These are phyloP conservation scores for Phytopythium boreale DNA, from an alignment of 352 stramenopile genomes.

Conservation along the genomic window DNA sequence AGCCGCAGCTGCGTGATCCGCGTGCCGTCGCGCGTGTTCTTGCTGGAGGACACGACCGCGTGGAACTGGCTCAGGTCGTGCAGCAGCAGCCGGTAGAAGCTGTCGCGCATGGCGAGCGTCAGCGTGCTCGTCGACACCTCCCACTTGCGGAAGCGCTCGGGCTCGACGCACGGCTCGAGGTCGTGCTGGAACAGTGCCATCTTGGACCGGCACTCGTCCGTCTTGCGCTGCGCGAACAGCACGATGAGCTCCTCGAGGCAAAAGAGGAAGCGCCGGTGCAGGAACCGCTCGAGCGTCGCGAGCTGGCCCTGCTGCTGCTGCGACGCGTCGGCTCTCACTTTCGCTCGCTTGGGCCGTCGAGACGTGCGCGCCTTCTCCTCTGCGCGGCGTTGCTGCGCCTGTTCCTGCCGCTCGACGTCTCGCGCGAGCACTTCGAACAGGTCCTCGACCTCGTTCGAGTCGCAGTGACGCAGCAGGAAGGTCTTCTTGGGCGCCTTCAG, in stretches of 20 bases:
- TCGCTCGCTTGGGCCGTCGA: conserved; percentile 19
- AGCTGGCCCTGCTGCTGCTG: conserved; percentile 1
- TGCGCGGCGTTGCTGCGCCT: conserved; percentile 15
- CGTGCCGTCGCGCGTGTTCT: conserved; percentile 61
- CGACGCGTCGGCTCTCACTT: conserved; percentile 15
- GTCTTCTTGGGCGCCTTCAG: conserved; percentile 16
- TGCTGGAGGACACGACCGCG: conserved; percentile 57
- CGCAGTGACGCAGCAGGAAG: conserved; percentile 47
- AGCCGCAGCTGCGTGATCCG: conserved; percentile 65
- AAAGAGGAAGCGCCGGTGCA: conserved; percentile 75
- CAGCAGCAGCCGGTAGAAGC: conserved; percentile 65
- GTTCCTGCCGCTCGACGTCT: conserved; percentile 14
- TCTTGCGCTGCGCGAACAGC: conserved; percentile 72
- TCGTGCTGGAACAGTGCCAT: conserved; percentile 49
- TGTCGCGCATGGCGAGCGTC: conserved; percentile 68
- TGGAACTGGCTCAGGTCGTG: conserved; percentile 79
- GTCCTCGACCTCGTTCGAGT: conserved; percentile 49
- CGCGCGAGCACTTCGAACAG: conserved; percentile 54
- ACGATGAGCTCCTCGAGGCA: conserved; percentile 75
- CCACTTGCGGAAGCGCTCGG: conserved; percentile 53
- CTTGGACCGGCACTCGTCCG: conserved; percentile 44
- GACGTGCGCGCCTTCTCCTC: conserved; percentile 6
- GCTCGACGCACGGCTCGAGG: conserved; percentile 47
- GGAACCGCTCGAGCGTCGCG: conserved; percentile 44
- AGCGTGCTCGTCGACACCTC: conserved; percentile 62